These are phyloP conservation scores for Piedraia hortae DNA, from an alignment of 2,329 filamentous ascomycete genomes.

Conservation along the genomic window DNA sequence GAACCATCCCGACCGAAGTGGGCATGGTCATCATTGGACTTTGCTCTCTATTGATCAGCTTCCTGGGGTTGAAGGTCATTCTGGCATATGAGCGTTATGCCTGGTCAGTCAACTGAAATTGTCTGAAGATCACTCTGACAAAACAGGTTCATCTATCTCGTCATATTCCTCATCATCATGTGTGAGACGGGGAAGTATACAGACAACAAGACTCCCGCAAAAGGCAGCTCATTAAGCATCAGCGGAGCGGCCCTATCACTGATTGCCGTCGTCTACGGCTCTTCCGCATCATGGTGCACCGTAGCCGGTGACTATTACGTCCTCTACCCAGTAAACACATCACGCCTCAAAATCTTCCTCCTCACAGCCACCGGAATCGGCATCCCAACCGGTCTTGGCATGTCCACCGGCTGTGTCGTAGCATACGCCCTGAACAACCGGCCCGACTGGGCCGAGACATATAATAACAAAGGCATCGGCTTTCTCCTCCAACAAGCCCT, in stretches of 20 bases:
- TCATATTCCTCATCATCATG: constrained; percentile 22
- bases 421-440: constrained; percentile 15
- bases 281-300: constrained; percentile 15
- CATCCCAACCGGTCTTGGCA: constrained; percentile 18
- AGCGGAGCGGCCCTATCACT: constrained; percentile 9
- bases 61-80: constrained; percentile 18
- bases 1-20: constrained; percentile 17
- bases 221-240: constrained; percentile 8
- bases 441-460: constrained; percentile 14
- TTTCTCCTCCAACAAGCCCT: constrained; percentile 20
- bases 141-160: constrained; percentile 17
- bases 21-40: constrained; percentile 18
- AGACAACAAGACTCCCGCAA: constrained; percentile 12
- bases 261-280: constrained; percentile 15
- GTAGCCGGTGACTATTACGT: constrained; percentile 19
- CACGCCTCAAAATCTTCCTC: constrained; percentile 15
- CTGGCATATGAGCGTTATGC: constrained; percentile 22
- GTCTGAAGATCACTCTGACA: too few species aligned
- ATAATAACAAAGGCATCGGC: constrained; percentile 19
- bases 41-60: constrained; percentile 13
- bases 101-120: too few species aligned
- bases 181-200: constrained; percentile 20
- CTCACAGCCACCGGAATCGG: constrained; percentile 17
- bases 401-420: constrained; percentile 17
- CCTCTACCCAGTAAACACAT: constrained; percentile 16